Evolutionary conservation across 768 basidiomycete genomes (phyloP).

Genomic region (Kwoniella dendrophila): DNA sequence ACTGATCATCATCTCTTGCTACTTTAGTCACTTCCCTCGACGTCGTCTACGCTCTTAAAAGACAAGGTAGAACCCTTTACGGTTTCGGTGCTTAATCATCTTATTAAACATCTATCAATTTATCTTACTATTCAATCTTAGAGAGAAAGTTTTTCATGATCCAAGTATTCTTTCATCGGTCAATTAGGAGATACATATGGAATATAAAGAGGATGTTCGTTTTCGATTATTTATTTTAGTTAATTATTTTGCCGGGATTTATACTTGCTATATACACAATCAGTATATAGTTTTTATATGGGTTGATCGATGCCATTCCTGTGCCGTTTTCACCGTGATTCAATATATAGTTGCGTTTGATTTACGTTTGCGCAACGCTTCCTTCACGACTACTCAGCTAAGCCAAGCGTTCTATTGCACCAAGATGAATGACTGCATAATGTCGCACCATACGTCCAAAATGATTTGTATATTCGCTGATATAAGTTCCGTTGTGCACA

Average conservation of each 20-base stretch:
- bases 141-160: too few species aligned
- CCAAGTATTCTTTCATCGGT: conserved; percentile 33
- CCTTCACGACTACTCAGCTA: too few species aligned
- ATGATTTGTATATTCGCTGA: too few species aligned
- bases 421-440: too few species aligned
- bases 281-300: too few species aligned
- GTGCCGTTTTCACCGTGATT: conserved; percentile 21
- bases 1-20: too few species aligned
- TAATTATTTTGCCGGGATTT: conserved; percentile 23
- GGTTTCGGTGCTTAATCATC: conserved; percentile 61
- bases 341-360: too few species aligned
- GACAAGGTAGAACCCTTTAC: conserved; percentile 65
- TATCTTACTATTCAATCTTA: too few species aligned
- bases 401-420: too few species aligned
- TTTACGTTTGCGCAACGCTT: too few species aligned
- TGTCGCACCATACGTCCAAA: too few species aligned
- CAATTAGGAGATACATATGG: conserved; percentile 1
- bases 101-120: neutral
- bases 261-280: conserved; percentile 7
- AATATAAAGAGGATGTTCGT: conserved; percentile 22
- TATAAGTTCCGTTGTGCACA: too few species aligned
- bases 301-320: conserved; percentile 35
- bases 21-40: conserved; percentile 63
- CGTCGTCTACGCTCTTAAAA: conserved; percentile 67
- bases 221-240: conserved; percentile 21